Conservation (phyloP, 139 green algal species). For the Trebouxia sp. region DNA sequence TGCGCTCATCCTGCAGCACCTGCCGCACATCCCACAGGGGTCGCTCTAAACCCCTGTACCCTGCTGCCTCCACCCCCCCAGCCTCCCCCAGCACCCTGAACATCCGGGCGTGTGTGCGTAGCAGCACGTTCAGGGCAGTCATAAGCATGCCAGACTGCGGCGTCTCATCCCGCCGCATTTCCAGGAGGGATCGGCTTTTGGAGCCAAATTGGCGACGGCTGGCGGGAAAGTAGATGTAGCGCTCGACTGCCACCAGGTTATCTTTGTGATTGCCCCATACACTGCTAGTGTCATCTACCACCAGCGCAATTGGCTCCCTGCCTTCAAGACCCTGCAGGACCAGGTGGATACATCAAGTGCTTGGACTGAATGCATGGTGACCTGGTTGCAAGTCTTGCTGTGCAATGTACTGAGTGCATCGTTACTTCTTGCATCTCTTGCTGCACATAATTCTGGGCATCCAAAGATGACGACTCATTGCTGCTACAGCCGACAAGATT, state of each 20-base stretch:
- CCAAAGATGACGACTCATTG: too few species aligned
- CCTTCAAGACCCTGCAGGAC: conserved; percentile 82
- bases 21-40: conserved; percentile 34
- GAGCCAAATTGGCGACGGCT: conserved; percentile 29
- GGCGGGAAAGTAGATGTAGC: conserved; percentile 91
- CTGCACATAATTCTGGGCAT: too few species aligned
- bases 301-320: conserved; percentile 68
- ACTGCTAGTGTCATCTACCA: conserved; percentile 87
- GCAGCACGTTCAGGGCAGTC: conserved; percentile 28
- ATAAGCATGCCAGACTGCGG: conserved; percentile 35
- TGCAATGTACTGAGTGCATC: too few species aligned
- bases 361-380: neutral
- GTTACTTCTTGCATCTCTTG: too few species aligned
- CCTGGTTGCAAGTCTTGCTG: too few species aligned
- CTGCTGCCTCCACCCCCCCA: neutral
- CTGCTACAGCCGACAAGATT: too few species aligned
- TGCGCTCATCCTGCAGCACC: conserved; percentile 21
- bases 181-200: conserved; percentile 32
- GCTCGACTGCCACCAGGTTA: conserved; percentile 87
- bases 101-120: conserved; percentile 18
- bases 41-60: neutral
- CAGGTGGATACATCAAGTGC: neutral
- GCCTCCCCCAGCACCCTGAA: conserved; percentile 24
- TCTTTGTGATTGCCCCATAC: conserved; percentile 74
- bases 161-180: conserved; percentile 31